Evolutionary conservation across 2,329 filamentous ascomycete genomes (phyloP).

Genomic region (Clonostachys byssicola): DNA sequence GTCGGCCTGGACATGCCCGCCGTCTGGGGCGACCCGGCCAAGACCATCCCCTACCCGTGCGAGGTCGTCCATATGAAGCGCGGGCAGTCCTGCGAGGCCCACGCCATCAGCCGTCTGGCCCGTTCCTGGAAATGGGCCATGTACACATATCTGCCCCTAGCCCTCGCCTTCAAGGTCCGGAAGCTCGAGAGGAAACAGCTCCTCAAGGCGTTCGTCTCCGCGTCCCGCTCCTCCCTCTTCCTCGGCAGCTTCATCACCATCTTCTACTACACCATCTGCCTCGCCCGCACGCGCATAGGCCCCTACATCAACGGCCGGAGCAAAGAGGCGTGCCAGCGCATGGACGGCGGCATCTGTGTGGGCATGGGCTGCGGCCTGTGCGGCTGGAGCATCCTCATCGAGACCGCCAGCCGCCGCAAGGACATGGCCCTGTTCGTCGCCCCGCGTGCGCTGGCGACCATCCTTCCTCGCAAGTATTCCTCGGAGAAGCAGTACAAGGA

Average conservation of each 20-base stretch:
- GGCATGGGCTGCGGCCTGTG: slow-evolving; percentile 69
- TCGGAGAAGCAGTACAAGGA: slow-evolving; percentile 63
- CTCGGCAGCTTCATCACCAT: slow-evolving; percentile 72
- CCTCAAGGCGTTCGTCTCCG: slow-evolving; percentile 52
- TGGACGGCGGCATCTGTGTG: slow-evolving; percentile 65
- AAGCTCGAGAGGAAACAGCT: slow-evolving; percentile 39
- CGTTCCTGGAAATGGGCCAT: slow-evolving; percentile 71
- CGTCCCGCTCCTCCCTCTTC: slow-evolving; percentile 70
- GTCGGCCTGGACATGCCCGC: slow-evolving; percentile 63
- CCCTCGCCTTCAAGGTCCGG: slow-evolving; percentile 57
- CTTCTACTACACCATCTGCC: slow-evolving; percentile 84
- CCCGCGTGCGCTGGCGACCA: slow-evolving; percentile 69
- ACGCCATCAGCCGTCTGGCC: slow-evolving; percentile 64
- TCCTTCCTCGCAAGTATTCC: slow-evolving; percentile 67
- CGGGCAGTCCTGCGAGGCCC: slow-evolving; percentile 69
- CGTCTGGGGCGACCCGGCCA: slow-evolving; percentile 69
- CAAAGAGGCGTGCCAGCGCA: slow-evolving; percentile 36
- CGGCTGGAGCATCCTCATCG: slow-evolving; percentile 77
- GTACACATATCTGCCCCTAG: slow-evolving; percentile 72
- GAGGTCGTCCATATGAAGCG: slow-evolving; percentile 79
- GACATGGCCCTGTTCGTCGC: slow-evolving; percentile 80
- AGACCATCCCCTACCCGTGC: slow-evolving; percentile 71
- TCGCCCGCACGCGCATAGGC: slow-evolving; percentile 69
- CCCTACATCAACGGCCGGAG: slow-evolving; percentile 61
- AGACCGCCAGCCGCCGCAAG: slow-evolving; percentile 60